Evolutionary conservation across 2,329 filamentous ascomycete species (phyloP).

Genomic region (Penicillium corylophilum): DNA sequence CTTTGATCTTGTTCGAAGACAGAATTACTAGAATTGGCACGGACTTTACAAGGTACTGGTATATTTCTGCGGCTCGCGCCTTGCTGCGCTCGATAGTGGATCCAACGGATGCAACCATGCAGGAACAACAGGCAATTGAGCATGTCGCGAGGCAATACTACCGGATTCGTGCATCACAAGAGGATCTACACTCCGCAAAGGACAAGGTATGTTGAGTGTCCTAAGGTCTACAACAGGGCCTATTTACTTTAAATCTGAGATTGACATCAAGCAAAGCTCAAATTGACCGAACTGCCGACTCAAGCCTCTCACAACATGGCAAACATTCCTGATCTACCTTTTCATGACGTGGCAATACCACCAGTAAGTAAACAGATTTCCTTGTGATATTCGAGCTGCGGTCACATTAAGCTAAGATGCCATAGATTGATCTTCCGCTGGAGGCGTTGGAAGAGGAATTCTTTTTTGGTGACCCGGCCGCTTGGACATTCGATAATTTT

Average conservation of each 20-base stretch:
- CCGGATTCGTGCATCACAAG: constrained; percentile 18
- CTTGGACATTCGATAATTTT: constrained; percentile 23
- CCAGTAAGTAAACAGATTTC: background rate
- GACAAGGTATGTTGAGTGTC: constrained; percentile 5
- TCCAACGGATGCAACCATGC: constrained; percentile 10
- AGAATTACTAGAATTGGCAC: constrained; percentile 33
- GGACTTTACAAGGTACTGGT: constrained; percentile 38
- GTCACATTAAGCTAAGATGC: background rate
- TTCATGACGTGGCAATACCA: background rate
- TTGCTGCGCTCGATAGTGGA: constrained; percentile 29
- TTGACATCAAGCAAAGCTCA: too few relatives aligned
- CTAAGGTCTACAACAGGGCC: too few relatives aligned
- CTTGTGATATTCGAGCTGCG: too few relatives aligned
- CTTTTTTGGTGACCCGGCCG: constrained; percentile 21
- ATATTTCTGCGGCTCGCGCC: constrained; percentile 33
- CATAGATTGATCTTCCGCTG: background rate
- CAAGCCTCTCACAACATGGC: too few relatives aligned
- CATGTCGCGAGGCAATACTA: constrained; percentile 21
- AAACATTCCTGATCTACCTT: background rate
- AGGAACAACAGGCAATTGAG: constrained; percentile 26
- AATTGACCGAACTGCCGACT: too few relatives aligned
- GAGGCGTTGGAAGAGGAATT: constrained; percentile 15
- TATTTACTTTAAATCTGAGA: too few relatives aligned
- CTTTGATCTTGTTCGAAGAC: constrained; percentile 34
- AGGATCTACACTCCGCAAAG: constrained; percentile 16